phyloP scores from a whole-genome alignment of 345 rosid genomes.

The Salix exigua region DNA sequence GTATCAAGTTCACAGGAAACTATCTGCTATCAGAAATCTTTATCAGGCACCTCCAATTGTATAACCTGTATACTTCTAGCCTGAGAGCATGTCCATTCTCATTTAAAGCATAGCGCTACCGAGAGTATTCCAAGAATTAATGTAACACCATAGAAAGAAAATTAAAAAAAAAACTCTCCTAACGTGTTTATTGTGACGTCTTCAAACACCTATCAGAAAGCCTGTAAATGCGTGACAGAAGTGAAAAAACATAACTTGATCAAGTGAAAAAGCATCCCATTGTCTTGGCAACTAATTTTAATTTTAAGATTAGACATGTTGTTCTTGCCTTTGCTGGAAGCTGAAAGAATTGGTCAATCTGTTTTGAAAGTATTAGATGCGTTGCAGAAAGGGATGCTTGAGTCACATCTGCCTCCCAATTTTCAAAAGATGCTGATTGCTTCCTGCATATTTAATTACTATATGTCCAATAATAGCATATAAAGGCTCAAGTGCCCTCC shows the following conservation, averaged over 20 bases:
- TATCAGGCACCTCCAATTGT: neutral
- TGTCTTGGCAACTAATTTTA: too few relatives aligned
- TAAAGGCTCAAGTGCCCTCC: neutral
- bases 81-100: neutral
- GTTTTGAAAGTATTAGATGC: slow-evolving; percentile 17
- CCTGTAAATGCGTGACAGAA: neutral
- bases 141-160: neutral
- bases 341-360: neutral
- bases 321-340: slow-evolving; percentile 11
- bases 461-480: neutral
- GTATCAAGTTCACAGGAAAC: too few relatives aligned
- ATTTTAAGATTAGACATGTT: slow-evolving; percentile 20
- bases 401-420: slow-evolving; percentile 15
- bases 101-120: neutral
- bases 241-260: neutral
- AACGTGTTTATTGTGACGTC: neutral
- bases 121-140: neutral
- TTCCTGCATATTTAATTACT: neutral
- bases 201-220: neutral
- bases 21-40: neutral
- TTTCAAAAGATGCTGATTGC: neutral
- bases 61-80: neutral
- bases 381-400: slow-evolving; percentile 4
- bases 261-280: neutral
- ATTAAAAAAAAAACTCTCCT: neutral